phyloP scores from a whole-genome alignment of 345 rosid genomes.

The Eucalyptus curtisii region DNA sequence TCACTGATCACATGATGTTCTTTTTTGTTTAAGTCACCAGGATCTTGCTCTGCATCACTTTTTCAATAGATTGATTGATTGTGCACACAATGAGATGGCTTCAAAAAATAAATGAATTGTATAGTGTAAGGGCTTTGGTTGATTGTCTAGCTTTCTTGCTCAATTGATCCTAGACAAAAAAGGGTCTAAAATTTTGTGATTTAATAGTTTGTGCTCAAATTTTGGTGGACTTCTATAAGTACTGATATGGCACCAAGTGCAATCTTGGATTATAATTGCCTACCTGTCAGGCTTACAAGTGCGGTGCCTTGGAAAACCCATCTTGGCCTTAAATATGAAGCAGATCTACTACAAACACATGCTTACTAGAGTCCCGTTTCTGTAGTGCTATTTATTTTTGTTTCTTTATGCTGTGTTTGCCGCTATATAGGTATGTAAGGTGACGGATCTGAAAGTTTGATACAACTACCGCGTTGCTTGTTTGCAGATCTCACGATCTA shows the following conservation, averaged over 20 bases:
- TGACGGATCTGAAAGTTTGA: neutral
- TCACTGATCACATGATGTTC: neutral
- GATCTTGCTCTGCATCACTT: neutral
- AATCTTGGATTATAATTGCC: neutral
- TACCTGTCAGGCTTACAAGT: neutral
- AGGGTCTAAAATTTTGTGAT: neutral
- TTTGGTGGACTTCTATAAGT: neutral
- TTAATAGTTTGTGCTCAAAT: neutral
- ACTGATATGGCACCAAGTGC: neutral
- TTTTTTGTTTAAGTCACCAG: neutral
- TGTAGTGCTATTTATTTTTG: neutral
- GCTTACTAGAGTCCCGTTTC: neutral
- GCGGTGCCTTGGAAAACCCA: neutral
- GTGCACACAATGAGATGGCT: neutral
- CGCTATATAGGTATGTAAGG: neutral
- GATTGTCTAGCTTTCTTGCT: neutral
- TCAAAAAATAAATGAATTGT: neutral
- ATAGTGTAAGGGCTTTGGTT: neutral
- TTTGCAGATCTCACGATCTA: conserved; percentile 30
- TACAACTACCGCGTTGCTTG: neutral
- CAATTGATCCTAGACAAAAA: neutral
- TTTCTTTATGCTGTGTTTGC: neutral
- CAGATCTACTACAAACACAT: neutral
- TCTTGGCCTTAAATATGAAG: neutral
- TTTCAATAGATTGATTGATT: neutral